A percentile compares a stretch with the other conserved stretches of the same genome.
Evolutionary conservation across 305 asterid species (phyloP).

Genomic region (Rubia tinctorum): DNA sequence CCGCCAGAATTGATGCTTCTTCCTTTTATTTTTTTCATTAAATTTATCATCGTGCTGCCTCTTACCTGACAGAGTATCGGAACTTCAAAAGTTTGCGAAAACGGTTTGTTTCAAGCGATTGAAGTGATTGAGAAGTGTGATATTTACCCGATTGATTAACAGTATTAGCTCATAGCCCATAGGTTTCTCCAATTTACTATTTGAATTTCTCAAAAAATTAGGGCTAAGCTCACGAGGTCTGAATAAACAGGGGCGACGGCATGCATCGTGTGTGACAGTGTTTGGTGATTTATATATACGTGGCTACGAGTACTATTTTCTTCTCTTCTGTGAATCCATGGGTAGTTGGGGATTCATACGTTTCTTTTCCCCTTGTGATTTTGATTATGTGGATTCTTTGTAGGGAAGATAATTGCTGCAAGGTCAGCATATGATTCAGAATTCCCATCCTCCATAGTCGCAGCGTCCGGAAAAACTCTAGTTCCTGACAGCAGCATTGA

Average conservation of each 20-base stretch:
- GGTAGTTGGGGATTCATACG: background rate
- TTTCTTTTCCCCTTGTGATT: background rate
- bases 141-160: background rate
- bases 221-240: background rate
- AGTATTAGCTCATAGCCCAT: background rate
- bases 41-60: no score
- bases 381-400: conserved; percentile 27
- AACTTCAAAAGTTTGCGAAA: background rate
- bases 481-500: conserved; percentile 71
- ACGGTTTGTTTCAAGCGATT: background rate
- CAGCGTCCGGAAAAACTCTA: conserved; percentile 74
- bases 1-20: background rate
- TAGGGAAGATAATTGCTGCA: conserved; percentile 69
- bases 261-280: background rate
- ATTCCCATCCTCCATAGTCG: conserved; percentile 48
- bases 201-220: background rate
- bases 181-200: background rate
- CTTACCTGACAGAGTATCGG: background rate
- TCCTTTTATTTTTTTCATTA: background rate
- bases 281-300: background rate
- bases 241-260: background rate
- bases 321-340: background rate
- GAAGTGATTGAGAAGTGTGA: background rate
- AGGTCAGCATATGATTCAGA: conserved; percentile 51
- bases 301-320: background rate